A percentile compares a stretch with the other conserved stretches of the same genome.
phyloP scores from a whole-genome alignment of 2,329 filamentous ascomycete genomes.

The Intubia oerlemansii region DNA sequence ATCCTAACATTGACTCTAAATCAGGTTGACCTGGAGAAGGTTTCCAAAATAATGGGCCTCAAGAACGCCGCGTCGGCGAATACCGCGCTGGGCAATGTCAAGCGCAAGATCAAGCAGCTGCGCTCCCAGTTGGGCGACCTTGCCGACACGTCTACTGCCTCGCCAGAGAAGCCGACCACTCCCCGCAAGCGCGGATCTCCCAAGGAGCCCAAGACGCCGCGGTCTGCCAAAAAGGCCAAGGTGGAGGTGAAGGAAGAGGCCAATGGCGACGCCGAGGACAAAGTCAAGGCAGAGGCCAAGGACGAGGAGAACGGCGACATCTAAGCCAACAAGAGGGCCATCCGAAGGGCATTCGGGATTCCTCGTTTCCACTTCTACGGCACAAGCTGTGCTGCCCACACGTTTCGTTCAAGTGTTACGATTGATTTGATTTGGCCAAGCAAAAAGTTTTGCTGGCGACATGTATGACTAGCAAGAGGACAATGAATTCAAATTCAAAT shows the following conservation, averaged over 20 bases:
- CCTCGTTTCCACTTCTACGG: no score
- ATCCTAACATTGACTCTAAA: no score
- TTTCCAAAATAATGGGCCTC: conserved; percentile 3
- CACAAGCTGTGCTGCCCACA: no score
- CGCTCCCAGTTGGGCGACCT: background rate
- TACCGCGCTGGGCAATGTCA: conserved; percentile 4
- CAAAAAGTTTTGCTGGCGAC: no score
- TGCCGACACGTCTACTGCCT: background rate
- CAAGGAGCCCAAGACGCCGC: conserved; percentile 2
- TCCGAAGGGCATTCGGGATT: no score
- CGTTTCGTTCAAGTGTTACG: no score
- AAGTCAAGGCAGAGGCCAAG: conserved; percentile 1
- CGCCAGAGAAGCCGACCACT: background rate
- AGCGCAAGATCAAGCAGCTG: conserved; percentile 5
- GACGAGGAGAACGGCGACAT: conserved; percentile 1
- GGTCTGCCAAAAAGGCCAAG: conserved; percentile 2
- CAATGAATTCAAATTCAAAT: no score
- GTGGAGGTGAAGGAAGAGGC: no score
- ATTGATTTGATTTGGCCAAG: no score
- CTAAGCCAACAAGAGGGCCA: background rate
- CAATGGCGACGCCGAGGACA: no score
- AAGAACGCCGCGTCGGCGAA: conserved; percentile 5
- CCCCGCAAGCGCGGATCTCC: conserved; percentile 1
- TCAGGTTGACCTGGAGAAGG: conserved; percentile 5
- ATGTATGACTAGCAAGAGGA: no score